Conservation (phyloP, 768 basidiomycete species). For the Myochromella boudieri region DNA sequence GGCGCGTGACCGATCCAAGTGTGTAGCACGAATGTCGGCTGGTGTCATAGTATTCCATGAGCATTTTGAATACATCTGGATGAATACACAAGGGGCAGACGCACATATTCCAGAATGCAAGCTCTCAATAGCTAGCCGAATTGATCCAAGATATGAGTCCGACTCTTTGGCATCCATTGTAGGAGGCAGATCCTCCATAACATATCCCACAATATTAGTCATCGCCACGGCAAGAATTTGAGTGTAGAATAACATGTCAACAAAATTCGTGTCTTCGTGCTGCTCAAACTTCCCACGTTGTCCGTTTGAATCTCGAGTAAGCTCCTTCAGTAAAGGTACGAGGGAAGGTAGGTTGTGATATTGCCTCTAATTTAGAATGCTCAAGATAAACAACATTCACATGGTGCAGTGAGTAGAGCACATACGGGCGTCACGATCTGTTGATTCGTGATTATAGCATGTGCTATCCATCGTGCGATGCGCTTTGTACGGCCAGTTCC, state of each 20-base stretch:
- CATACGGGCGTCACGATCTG: conserved; percentile 24
- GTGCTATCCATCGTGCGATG: conserved; percentile 60
- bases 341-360: conserved; percentile 53
- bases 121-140: conserved; percentile 47
- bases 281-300: conserved; percentile 52
- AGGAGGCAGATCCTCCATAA: conserved; percentile 39
- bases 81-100: no score
- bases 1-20: conserved; percentile 73
- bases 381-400: conserved; percentile 2
- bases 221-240: conserved; percentile 60
- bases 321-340: conserved; percentile 43
- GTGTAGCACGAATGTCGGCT: conserved; percentile 75
- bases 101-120: conserved; percentile 64
- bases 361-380: conserved; percentile 33
- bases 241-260: conserved; percentile 54
- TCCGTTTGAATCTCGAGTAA: conserved; percentile 32
- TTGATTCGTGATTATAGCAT: conserved; percentile 41
- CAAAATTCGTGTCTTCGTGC: conserved; percentile 57
- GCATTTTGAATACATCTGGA: no score
- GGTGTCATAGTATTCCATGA: not conserved
- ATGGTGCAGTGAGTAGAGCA: conserved; percentile 1
- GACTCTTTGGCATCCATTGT: conserved; percentile 22
- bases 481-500: conserved; percentile 50
- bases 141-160: conserved; percentile 44
- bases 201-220: conserved; percentile 57